Evolutionary conservation across 805 yeast genomes (phyloP).

Genomic region (Tetrapisispora arboricola): DNA sequence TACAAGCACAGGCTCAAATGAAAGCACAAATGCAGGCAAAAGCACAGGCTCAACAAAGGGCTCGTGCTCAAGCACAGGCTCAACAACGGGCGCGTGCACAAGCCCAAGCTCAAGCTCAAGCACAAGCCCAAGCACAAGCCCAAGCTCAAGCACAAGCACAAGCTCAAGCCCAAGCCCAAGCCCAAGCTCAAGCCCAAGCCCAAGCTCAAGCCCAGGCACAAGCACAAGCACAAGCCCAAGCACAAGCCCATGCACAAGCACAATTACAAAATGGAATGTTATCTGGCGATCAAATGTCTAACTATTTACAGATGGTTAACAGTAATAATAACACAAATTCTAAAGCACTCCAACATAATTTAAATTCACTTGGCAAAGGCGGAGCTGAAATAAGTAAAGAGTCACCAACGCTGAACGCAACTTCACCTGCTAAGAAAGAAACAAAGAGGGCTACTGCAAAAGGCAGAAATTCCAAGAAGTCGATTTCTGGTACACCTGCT

Average conservation of each 20-base stretch:
- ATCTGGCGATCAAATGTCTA: neutral
- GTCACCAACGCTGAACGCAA: neutral
- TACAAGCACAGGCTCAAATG: neutral
- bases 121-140: slow-evolving; percentile 2
- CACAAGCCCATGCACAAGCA: neutral
- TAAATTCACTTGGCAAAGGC: too few species aligned
- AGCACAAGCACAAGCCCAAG: slow-evolving; percentile 3
- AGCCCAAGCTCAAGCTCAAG: slow-evolving; percentile 5
- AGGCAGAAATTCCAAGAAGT: neutral
- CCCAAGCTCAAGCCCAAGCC: neutral
- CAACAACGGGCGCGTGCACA: slow-evolving; percentile 5
- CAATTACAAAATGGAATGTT: slow-evolving; percentile 1
- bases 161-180: slow-evolving; percentile 5
- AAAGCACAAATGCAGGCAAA: neutral
- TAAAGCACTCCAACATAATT: neutral
- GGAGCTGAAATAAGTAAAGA: too few species aligned
- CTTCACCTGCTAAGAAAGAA: slow-evolving; percentile 3
- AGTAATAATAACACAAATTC: neutral
- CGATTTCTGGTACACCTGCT: neutral
- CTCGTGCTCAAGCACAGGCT: slow-evolving; percentile 8
- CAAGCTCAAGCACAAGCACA: slow-evolving; percentile 4
- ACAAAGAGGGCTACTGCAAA: neutral
- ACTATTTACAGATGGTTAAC: slow-evolving; percentile 1
- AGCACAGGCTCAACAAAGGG: slow-evolving; percentile 3
- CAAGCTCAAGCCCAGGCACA: slow-evolving; percentile 5